A percentile compares a stretch with the other conserved stretches of the same genome.
These are phyloP conservation scores for Dacryopinax primogenitus DNA, from an alignment of 768 basidiomycete genomes.

Conservation along the genomic window DNA sequence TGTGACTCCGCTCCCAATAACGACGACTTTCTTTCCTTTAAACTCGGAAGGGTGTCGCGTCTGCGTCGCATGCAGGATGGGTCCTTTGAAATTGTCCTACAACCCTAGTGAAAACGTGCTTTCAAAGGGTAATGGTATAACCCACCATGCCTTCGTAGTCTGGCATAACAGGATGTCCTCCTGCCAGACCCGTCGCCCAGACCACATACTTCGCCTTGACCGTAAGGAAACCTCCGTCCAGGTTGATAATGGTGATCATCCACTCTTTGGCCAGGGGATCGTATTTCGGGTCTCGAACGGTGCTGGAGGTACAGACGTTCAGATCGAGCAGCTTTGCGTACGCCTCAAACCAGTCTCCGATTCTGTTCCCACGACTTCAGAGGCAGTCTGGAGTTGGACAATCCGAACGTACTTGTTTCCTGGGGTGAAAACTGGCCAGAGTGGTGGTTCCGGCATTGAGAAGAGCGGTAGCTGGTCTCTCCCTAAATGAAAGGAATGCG, in stretches of 20 bases:
- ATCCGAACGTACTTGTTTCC: slow-evolving; percentile 11
- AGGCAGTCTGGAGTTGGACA: not conserved
- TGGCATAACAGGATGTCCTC: slow-evolving; percentile 37
- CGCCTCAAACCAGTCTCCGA: slow-evolving; percentile 36
- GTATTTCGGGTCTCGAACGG: slow-evolving; percentile 26
- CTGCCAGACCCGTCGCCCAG: slow-evolving; percentile 34
- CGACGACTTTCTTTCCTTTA: slow-evolving; percentile 54
- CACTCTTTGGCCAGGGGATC: slow-evolving; percentile 26
- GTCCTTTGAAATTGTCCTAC: slow-evolving; percentile 49
- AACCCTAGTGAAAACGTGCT: not conserved
- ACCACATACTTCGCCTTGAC: slow-evolving; percentile 33
- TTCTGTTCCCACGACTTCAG: slow-evolving; percentile 23
- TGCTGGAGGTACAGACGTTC: slow-evolving; percentile 33
- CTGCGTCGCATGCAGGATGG: slow-evolving; percentile 44
- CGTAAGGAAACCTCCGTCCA: slow-evolving; percentile 22
- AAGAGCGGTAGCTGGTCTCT: slow-evolving; percentile 16
- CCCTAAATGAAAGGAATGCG: slow-evolving; percentile 14
- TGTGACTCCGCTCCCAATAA: slow-evolving; percentile 55
- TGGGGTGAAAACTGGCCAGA: slow-evolving; percentile 34
- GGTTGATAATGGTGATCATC: slow-evolving; percentile 27
- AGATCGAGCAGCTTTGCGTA: slow-evolving; percentile 34
- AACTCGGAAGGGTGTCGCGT: slow-evolving; percentile 46
- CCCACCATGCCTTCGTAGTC: slow-evolving; percentile 28
- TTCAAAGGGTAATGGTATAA: not conserved
- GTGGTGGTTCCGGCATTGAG: not conserved